Conservation (phyloP, 2,329 filamentous ascomycete species). For the Beauveria varroae region DNA sequence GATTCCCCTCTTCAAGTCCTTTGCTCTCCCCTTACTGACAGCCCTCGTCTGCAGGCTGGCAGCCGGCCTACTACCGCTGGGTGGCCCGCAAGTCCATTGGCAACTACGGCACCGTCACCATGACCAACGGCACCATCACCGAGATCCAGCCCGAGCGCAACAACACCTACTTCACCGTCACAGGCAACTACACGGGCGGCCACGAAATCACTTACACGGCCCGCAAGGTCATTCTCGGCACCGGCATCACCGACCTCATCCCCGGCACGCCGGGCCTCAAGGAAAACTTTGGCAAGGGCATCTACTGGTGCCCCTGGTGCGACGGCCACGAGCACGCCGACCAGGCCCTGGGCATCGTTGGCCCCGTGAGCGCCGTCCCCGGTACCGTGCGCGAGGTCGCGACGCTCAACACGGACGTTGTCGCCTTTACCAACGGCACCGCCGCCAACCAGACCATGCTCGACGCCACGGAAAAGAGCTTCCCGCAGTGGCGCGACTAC, state of each 20-base stretch:
- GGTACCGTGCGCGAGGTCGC: conserved; percentile 53
- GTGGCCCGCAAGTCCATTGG: conserved; percentile 45
- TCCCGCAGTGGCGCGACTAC: conserved; percentile 41
- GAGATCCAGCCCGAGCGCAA: conserved; percentile 31
- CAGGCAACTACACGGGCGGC: conserved; percentile 14
- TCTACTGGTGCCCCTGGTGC: conserved; percentile 60
- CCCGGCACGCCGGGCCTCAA: conserved; percentile 45
- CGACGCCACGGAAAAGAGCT: conserved; percentile 28
- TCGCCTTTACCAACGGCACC: conserved; percentile 54
- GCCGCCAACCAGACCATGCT: conserved; percentile 36
- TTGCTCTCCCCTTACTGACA: neutral
- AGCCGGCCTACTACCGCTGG: conserved; percentile 46
- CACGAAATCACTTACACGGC: conserved; percentile 30
- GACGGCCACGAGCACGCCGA: conserved; percentile 56
- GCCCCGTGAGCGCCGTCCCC: conserved; percentile 45
- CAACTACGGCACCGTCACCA: conserved; percentile 40
- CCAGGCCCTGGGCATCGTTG: conserved; percentile 48
- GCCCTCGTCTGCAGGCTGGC: conserved; percentile 34
- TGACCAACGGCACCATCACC: conserved; percentile 46
- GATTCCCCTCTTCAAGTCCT: neutral
- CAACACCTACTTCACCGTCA: conserved; percentile 25
- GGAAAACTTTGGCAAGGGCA: conserved; percentile 51
- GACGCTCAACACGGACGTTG: conserved; percentile 47
- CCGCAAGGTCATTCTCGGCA: conserved; percentile 49
- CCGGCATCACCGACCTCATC: conserved; percentile 47